phyloP scores from a whole-genome alignment of 768 basidiomycete species.

The Psilocybe tampanensis region DNA sequence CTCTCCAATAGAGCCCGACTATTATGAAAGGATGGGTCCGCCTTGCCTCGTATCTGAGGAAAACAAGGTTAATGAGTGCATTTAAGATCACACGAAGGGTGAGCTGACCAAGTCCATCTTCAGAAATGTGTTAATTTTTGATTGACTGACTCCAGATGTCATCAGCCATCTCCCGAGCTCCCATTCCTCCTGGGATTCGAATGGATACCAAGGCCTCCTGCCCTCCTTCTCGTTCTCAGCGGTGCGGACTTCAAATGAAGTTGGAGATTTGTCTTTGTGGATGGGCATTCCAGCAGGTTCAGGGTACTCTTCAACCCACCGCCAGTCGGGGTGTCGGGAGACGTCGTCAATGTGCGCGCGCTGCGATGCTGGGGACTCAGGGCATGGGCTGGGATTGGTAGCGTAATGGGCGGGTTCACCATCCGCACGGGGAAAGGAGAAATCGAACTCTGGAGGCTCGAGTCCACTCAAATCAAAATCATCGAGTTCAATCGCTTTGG shows the following conservation, averaged over 20 bases:
- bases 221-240: neutral
- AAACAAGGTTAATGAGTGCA: neutral
- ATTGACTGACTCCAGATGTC: constrained; percentile 25
- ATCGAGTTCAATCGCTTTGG: too few relatives aligned
- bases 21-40: constrained; percentile 26
- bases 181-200: constrained; percentile 33
- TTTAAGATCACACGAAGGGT: neutral
- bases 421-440: too few relatives aligned
- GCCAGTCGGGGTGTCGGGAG: too few relatives aligned
- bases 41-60: constrained; percentile 18
- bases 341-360: too few relatives aligned
- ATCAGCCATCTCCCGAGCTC: constrained; percentile 36
- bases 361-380: too few relatives aligned
- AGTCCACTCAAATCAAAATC: too few relatives aligned
- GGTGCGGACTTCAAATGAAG: neutral
- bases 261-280: neutral
- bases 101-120: constrained; percentile 29
- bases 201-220: constrained; percentile 26
- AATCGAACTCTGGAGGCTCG: too few relatives aligned
- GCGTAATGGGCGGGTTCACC: too few relatives aligned
- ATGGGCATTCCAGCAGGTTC: neutral
- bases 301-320: neutral
- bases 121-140: constrained; percentile 31
- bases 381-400: too few relatives aligned
- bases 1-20: constrained; percentile 21